These are phyloP conservation scores for Lichtheimia hyalospora DNA, from an alignment of 371 early-diverging fungal species.

Conservation along the genomic window DNA sequence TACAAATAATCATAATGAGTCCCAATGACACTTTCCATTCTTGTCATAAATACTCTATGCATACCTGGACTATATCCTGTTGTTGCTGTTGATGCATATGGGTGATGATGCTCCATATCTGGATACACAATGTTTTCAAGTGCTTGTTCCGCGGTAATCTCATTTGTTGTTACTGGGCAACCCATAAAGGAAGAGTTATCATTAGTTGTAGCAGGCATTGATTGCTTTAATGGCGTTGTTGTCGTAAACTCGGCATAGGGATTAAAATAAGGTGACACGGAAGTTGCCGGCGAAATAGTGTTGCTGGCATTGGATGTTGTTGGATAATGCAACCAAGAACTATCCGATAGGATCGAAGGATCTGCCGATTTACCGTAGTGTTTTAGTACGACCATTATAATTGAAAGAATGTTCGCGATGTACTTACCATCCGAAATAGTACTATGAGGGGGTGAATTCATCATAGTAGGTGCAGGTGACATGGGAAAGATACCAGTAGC, in stretches of 20 bases:
- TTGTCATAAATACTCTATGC: background rate
- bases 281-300: background rate
- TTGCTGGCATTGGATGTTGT: background rate
- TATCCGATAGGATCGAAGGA: background rate
- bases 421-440: background rate
- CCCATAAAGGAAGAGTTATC: too few relatives aligned
- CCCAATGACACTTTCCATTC: constrained; percentile 18
- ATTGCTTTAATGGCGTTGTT: background rate
- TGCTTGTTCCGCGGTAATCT: too few relatives aligned
- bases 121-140: too few relatives aligned
- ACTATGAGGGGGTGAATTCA: background rate
- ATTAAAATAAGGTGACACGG: background rate
- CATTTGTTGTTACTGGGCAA: too few relatives aligned
- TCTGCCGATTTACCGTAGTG: background rate
- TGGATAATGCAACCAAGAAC: background rate
- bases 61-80: too few relatives aligned
- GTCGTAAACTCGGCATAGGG: background rate
- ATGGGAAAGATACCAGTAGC: constrained; percentile 4
- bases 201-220: too few relatives aligned
- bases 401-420: background rate
- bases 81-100: too few relatives aligned
- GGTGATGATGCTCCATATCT: too few relatives aligned
- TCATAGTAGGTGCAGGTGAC: background rate
- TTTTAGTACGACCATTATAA: too few relatives aligned
- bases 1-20: constrained; percentile 15